Base-by-base conservation (phyloP, 2,329 filamentous ascomycete species). In the Alternaria atra region DNA sequence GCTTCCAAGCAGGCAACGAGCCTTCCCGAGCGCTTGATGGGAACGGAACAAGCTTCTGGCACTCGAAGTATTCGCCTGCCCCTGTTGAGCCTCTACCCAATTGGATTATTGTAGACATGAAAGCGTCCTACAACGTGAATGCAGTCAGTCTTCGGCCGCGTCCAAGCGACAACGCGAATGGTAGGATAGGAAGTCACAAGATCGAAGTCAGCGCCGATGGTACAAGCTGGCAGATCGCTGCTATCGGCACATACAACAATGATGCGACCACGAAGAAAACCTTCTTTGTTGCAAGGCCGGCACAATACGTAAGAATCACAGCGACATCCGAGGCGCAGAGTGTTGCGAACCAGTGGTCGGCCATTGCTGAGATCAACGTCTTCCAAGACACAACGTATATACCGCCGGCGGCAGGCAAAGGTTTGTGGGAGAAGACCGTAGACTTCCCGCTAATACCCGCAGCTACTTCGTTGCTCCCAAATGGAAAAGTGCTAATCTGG, bases 151-250 rank as follows among this genome's bases (percentile, higher is more conserved):
- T 77, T 30, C 63, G 71, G 20, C 78, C 74, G 8, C 72, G 76
- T 10, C 76, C 78, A 50, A 75, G 77, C 54, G 68, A 68, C 23
- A 66, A 39, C n/a, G 58, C 35, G 2, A 79, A 79, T 57, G 77
- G 78, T 8, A 76, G 74, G 25, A 78, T 80, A 48, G 78, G 78
- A 15, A 61, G 70, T n/a, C 75, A 80, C 55, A 69, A 30, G 7
- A 70, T 79, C 40, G 66, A 77, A 52, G 40, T 74, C 35, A 78
- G 76, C 44, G 65, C 59, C 9, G 75, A 79, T 53, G 71, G 69
- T 17, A 58, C 60, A 6, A 75, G 63, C 46, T 79, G 70, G 70
- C 55, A 55, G 20, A 55, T 62, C 13, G 63, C 63, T 2, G 76
- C 70, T 7, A 52, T 67, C 8, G 73, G 71, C 6, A 74, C 69